phyloP scores from a whole-genome alignment of 2,329 filamentous ascomycete genomes.

The Sphaerulina musiva region DNA sequence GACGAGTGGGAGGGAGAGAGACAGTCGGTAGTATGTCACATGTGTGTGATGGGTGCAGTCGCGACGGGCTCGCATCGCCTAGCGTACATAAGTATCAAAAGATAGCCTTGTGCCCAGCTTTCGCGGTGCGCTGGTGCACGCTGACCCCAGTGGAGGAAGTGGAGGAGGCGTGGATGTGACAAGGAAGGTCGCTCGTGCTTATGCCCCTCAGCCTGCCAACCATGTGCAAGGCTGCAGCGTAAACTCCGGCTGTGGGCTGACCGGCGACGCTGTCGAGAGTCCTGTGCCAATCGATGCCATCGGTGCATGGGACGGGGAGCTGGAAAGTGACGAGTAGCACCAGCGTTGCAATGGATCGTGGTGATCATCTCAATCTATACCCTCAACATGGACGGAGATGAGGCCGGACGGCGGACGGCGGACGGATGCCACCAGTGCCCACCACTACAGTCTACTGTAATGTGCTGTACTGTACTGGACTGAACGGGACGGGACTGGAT shows the following conservation, averaged over 20 bases:
- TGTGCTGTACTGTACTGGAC: no score
- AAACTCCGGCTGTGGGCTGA: conserved; percentile 6
- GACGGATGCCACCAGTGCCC: no score
- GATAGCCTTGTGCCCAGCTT: neutral
- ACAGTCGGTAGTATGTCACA: no score
- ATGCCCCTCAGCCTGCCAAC: neutral
- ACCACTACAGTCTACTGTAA: no score
- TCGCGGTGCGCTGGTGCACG: neutral
- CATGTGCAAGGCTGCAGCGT: neutral
- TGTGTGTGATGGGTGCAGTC: neutral
- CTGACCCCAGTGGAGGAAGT: neutral
- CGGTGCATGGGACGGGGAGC: neutral
- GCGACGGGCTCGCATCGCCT: neutral
- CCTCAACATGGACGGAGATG: neutral
- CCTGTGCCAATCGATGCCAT: neutral
- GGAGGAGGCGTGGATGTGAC: neutral
- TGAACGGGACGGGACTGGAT: no score
- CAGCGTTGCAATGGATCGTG: neutral
- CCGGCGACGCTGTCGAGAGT: neutral
- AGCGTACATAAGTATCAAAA: no score
- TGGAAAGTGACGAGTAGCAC: neutral
- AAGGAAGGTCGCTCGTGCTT: neutral
- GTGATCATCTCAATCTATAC: neutral
- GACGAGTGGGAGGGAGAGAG: neutral
- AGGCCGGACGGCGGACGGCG: no score